Percentiles rank a stretch among this genome's conserved stretches.
phyloP scores from a whole-genome alignment of 73 alveolate species.

The Diophrys sp. region DNA sequence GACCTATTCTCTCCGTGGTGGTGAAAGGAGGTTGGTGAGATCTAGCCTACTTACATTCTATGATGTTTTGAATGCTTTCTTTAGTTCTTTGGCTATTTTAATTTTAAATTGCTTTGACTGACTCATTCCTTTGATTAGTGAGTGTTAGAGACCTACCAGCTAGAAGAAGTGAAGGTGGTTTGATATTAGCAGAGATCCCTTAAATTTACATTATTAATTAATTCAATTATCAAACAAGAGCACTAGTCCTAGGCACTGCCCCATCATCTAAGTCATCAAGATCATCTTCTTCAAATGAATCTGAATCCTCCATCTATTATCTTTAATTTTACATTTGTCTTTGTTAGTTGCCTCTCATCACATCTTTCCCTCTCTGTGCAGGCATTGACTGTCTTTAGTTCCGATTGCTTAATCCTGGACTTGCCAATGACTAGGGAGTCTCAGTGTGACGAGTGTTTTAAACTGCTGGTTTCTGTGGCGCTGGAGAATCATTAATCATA shows the following conservation, averaged over 20 bases:
- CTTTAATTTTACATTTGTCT: too few species aligned
- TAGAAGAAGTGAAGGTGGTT: background rate
- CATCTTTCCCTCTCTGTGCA: too few species aligned
- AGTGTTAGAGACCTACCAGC: background rate
- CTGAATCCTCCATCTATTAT: too few species aligned
- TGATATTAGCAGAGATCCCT: background rate
- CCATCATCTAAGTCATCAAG: too few species aligned
- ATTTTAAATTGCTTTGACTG: background rate
- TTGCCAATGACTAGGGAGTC: too few species aligned
- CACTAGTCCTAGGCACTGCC: too few species aligned
- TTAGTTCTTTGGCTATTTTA: background rate
- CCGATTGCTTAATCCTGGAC: too few species aligned
- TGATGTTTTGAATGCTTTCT: background rate
- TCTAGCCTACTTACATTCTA: background rate
- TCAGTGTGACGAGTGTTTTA: too few species aligned
- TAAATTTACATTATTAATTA: background rate
- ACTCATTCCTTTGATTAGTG: background rate
- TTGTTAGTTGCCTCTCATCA: too few species aligned
- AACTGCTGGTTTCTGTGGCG: background rate
- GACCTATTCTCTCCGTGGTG: background rate
- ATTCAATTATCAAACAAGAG: background rate
- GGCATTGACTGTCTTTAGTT: too few species aligned
- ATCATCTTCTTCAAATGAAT: too few species aligned
- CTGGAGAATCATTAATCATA: background rate
- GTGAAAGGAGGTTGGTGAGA: too few species aligned